These are phyloP conservation scores for Leavenworthia alabamica DNA, from an alignment of 345 rosid species.

Conservation along the genomic window DNA sequence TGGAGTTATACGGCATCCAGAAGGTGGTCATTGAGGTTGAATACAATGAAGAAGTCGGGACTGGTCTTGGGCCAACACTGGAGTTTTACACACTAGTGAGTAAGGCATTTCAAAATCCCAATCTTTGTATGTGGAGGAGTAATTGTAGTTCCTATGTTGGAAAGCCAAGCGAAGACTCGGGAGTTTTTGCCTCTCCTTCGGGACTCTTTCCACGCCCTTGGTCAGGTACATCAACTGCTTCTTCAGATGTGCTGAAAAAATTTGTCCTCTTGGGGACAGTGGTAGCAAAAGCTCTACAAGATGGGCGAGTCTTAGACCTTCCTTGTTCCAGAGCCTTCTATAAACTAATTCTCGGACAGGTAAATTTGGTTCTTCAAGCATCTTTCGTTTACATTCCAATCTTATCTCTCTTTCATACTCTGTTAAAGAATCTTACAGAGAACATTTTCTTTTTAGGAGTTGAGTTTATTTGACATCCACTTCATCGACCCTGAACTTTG, in stretches of 20 bases:
- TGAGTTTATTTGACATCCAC: constrained; percentile 67
- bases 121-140: constrained; percentile 86
- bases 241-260: constrained; percentile 46
- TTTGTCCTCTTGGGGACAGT: constrained; percentile 77
- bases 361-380: constrained; percentile 17
- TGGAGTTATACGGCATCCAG: constrained; percentile 53
- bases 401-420: neutral
- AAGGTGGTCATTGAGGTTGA: constrained; percentile 74
- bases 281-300: constrained; percentile 89
- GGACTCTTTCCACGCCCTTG: constrained; percentile 89
- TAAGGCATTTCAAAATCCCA: constrained; percentile 70
- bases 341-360: constrained; percentile 77
- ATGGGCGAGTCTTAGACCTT: constrained; percentile 89
- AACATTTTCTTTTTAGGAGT: constrained; percentile 48
- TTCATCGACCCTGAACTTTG: constrained; percentile 81
- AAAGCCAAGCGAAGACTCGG: constrained; percentile 28
- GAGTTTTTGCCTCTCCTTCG: constrained; percentile 32
- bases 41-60: constrained; percentile 89
- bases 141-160: constrained; percentile 36
- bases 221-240: constrained; percentile 45
- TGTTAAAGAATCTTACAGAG: neutral
- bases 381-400: neutral
- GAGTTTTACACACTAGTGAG: constrained; percentile 88
- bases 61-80: constrained; percentile 96
- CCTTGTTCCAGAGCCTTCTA: constrained; percentile 83